A percentile compares a stretch with the other conserved stretches of the same genome.
Conservation (phyloP, 768 basidiomycete species). For the Termitomyces bulborhizus region DNA sequence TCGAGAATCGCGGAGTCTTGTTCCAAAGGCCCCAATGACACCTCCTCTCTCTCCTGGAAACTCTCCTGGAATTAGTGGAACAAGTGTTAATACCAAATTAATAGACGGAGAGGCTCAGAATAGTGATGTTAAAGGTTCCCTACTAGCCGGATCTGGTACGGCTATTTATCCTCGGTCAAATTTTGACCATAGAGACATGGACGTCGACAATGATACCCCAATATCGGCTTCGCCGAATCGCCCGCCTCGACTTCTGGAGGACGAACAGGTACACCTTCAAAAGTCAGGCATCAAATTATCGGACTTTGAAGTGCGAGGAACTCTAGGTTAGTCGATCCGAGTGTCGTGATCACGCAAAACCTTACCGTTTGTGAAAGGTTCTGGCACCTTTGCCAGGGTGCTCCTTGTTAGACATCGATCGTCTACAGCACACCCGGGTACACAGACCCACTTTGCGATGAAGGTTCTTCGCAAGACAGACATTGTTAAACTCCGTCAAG, state of each 20-base stretch:
- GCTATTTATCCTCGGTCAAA: slow-evolving; percentile 9
- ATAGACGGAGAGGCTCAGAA: slow-evolving; percentile 32
- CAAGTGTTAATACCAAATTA: slow-evolving; percentile 27
- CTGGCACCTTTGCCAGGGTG: slow-evolving; percentile 94
- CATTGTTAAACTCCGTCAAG: slow-evolving; percentile 85
- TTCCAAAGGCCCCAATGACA: slow-evolving; percentile 58
- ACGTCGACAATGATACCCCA: slow-evolving; percentile 16
- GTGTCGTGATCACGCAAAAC: background rate
- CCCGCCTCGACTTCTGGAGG: slow-evolving; percentile 59
- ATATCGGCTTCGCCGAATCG: slow-evolving; percentile 20
- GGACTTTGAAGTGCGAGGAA: slow-evolving; percentile 78
- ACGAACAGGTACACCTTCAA: slow-evolving; percentile 61
- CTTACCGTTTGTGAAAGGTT: slow-evolving; percentile 45
- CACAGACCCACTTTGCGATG: slow-evolving; percentile 74
- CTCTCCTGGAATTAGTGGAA: slow-evolving; percentile 50
- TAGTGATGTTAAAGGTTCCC: slow-evolving; percentile 13
- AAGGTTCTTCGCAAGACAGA: slow-evolving; percentile 86
- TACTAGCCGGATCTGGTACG: background rate
- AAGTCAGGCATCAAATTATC: slow-evolving; percentile 57
- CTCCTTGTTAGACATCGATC: slow-evolving; percentile 76
- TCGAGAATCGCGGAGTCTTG: slow-evolving; percentile 34
- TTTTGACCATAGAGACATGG: slow-evolving; percentile 20
- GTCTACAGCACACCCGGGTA: slow-evolving; percentile 36
- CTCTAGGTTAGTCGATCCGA: slow-evolving; percentile 47
- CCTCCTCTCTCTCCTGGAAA: slow-evolving; percentile 62